Base-by-base conservation (phyloP, 148 eudicot species). In the Pharnaceum exiguum region DNA sequence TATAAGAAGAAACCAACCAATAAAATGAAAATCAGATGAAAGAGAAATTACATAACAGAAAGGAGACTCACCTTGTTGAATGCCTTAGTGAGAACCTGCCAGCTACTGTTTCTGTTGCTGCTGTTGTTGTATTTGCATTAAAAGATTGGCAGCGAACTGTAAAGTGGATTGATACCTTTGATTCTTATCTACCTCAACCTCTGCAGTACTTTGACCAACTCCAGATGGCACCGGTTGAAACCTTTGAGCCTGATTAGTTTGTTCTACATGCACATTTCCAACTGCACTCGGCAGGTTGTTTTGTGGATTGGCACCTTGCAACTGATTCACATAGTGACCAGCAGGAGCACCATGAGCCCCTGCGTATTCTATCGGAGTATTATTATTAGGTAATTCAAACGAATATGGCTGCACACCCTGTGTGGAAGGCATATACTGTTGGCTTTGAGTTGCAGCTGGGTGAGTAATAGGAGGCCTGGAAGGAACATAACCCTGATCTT, bases 81-180 rank as follows among this genome's bases (percentile, higher is more conserved):
- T 79, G 54, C 78, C 90, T 49, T 49, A 44, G 57, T 85, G 82
- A 63, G 79, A 55, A 53, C 75, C 66, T 51, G 87, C 35, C 62
- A 44, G 65, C 65, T 48, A 56, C 36, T 63, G 70, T 51, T 76
- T 73, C 37, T 71, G 80, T 46, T 75, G 78, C 57, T 73, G 79
- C 54, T 79, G 85, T 63, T 85, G 89, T 57, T 91, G 87, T 69
- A 93, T 74, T 75, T 86, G 87, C 10, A 72, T 59, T 12, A 93
- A 89, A 57, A 93, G 99, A 66, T 74, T 82, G 45, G 95, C 95
- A 35, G 99, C 99, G 75, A 89, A 83, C 37, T 89, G 81, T 24
- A 93, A 69, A 19, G 99, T 89, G 63, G 95, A 72, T 47, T 81
- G 87, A 70, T 93, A 93, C 1, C 91, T 82, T 60, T 85, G 88